phyloP scores from a whole-genome alignment of 805 yeast genomes.

The Candida orba region DNA sequence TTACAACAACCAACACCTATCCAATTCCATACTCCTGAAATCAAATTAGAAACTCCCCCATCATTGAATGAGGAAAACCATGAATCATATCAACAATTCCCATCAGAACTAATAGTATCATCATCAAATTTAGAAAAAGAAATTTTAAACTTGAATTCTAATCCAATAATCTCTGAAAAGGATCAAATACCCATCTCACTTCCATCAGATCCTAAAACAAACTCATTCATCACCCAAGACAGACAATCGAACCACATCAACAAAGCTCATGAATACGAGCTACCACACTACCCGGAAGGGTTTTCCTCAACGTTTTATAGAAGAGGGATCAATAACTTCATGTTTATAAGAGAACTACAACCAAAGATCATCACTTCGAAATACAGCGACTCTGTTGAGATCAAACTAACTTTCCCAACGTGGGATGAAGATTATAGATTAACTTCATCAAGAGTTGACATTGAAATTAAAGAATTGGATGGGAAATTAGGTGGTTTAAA shows the following conservation, averaged over 20 bases:
- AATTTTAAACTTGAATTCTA: too few relatives aligned
- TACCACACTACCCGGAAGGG: conserved; percentile 36
- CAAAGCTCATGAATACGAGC: conserved; percentile 11
- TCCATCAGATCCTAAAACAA: not conserved
- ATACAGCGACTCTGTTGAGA: conserved; percentile 31
- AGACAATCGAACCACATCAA: not conserved
- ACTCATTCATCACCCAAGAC: not conserved
- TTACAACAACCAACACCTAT: not conserved
- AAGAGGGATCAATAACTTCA: conserved; percentile 40
- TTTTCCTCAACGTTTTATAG: conserved; percentile 43
- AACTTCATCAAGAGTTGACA: conserved; percentile 34
- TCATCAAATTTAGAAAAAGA: conserved; percentile 3
- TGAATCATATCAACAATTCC: too few relatives aligned
- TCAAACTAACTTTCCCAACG: conserved; percentile 33
- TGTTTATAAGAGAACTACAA: conserved; percentile 45
- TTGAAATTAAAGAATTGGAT: conserved; percentile 36
- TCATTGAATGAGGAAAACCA: too few relatives aligned
- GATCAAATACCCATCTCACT: conserved; percentile 4
- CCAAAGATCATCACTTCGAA: conserved; percentile 37
- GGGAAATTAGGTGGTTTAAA: conserved; percentile 27
- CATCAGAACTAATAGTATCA: conserved; percentile 1
- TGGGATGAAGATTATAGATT: conserved; percentile 23
- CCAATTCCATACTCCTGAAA: not conserved
- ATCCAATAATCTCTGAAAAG: too few relatives aligned
- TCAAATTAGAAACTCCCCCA: not conserved